phyloP scores from a whole-genome alignment of 345 rosid genomes.

The Balakata baccata region DNA sequence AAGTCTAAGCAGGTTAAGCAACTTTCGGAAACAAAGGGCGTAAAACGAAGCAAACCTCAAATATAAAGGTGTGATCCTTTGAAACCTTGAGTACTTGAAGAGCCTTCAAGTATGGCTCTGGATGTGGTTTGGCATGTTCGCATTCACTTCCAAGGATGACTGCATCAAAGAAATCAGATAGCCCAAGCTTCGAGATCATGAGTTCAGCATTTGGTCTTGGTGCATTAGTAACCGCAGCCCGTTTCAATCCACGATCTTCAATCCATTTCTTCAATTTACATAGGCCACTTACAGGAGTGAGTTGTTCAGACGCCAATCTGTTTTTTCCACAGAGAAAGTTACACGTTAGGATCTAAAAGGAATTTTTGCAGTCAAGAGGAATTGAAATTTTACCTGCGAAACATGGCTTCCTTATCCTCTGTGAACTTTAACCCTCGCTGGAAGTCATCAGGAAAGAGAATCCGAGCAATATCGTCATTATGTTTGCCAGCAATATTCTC shows the following conservation, averaged over 20 bases:
- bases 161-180: conserved; percentile 66
- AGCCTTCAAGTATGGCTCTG: conserved; percentile 84
- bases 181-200: conserved; percentile 74
- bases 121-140: conserved; percentile 79
- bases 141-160: conserved; percentile 76
- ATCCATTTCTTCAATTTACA: conserved; percentile 74
- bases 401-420: conserved; percentile 79
- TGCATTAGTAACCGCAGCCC: conserved; percentile 96
- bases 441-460: conserved; percentile 69
- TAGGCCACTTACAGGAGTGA: conserved; percentile 60
- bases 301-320: conserved; percentile 67
- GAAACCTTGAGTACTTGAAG: conserved; percentile 71
- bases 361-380: not conserved
- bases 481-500: conserved; percentile 76
- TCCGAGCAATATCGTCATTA: conserved; percentile 62
- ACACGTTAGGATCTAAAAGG: not conserved
- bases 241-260: conserved; percentile 74
- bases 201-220: conserved; percentile 81
- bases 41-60: conserved; percentile 48
- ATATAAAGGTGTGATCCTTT: conserved; percentile 76
- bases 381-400: conserved; percentile 48
- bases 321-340: conserved; percentile 12
- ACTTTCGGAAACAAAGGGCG: not conserved
- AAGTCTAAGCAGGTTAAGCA: not conserved
- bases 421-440: conserved; percentile 53